These are phyloP conservation scores for Pseudogymnoascus sp. DNA, from an alignment of 2,329 filamentous ascomycete species.

Conservation along the genomic window DNA sequence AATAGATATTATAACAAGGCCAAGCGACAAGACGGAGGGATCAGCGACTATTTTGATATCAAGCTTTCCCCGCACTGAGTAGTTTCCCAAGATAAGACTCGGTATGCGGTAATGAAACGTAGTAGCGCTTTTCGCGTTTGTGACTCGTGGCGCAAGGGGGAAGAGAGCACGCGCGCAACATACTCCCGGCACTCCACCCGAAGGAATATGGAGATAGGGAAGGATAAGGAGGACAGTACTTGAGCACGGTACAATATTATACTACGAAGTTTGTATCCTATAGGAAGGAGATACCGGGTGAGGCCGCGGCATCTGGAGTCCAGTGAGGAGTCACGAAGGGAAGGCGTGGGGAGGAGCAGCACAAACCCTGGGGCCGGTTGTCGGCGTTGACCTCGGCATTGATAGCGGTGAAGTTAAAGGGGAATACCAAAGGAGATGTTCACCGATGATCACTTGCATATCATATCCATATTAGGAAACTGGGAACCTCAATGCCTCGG, in stretches of 20 bases:
- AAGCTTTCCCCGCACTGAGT: background rate
- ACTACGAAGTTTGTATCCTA: background rate
- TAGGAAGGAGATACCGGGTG: background rate
- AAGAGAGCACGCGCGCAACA: background rate
- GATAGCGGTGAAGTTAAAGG: background rate
- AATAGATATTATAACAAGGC: background rate
- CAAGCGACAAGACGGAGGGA: background rate
- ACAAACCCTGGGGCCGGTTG: background rate
- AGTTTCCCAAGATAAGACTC: background rate
- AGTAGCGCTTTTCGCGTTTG: background rate
- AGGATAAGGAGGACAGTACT: background rate
- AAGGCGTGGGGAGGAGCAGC: background rate
- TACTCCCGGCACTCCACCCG: background rate
- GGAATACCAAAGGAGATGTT: background rate
- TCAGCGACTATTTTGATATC: slow-evolving; percentile 3
- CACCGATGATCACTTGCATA: background rate
- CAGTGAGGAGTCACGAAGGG: background rate
- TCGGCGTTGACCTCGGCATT: background rate
- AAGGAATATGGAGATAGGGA: background rate
- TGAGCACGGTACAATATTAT: background rate
- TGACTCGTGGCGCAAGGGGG: background rate
- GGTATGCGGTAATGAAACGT: background rate
- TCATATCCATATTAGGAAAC: background rate
- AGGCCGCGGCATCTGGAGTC: background rate
- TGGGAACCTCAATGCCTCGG: background rate